Percentiles rank a stretch among this genome's conserved stretches.
These are phyloP conservation scores for Tricharina praecox DNA, from an alignment of 495 filamentous ascomycete genomes.

Conservation along the genomic window DNA sequence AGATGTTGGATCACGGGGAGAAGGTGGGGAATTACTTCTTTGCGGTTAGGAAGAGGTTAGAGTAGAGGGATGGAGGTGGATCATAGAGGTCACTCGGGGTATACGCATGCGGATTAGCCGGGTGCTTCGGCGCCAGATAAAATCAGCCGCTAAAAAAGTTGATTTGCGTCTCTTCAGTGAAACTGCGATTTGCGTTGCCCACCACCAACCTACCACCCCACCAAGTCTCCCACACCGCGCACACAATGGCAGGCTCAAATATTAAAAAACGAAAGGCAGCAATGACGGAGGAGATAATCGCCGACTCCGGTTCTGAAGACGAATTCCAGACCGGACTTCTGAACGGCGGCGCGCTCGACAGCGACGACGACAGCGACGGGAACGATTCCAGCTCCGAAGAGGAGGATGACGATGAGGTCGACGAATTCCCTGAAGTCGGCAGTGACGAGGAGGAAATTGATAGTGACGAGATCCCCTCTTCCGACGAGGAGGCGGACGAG, in stretches of 20 bases:
- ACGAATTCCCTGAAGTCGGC: constrained; percentile 28
- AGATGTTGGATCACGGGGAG: constrained; percentile 63
- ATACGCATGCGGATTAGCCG: too few species aligned
- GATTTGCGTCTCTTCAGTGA: too few species aligned
- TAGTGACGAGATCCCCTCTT: background rate
- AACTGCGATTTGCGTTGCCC: too few species aligned
- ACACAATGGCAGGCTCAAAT: constrained; percentile 11
- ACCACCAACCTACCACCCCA: too few species aligned
- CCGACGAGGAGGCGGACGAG: background rate
- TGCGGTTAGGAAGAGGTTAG: constrained; percentile 47
- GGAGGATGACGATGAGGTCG: constrained; percentile 34
- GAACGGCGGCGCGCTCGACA: constrained; percentile 45
- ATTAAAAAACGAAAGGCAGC: constrained; percentile 17
- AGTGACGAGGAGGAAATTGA: constrained; percentile 4
- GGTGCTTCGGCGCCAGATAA: background rate
- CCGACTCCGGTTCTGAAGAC: constrained; percentile 38
- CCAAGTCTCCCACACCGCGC: too few species aligned
- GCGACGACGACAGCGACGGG: constrained; percentile 35
- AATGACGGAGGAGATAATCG: constrained; percentile 29
- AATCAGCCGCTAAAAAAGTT: background rate
- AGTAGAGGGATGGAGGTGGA: background rate
- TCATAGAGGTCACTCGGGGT: too few species aligned
- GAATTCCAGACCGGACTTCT: constrained; percentile 48
- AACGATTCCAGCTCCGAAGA: constrained; percentile 28
- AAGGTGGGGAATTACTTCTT: constrained; percentile 94